Percentiles rank a stretch among this genome's conserved stretches.
Conservation (phyloP, 2,329 filamentous ascomycete species). For the Beauveria australis region DNA sequence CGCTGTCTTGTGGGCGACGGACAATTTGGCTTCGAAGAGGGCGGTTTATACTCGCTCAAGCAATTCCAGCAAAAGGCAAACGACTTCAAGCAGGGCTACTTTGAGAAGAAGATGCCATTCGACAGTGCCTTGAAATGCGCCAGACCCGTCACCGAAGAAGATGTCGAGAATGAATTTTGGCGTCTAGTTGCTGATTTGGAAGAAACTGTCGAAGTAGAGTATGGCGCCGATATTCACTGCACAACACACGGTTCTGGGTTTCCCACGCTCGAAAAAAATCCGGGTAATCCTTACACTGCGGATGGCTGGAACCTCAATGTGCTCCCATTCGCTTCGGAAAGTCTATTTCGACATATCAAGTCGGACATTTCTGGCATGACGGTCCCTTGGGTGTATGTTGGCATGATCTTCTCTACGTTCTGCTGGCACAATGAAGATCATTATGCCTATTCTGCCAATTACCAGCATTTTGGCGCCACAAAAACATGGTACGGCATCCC, state of each 20-base stretch:
- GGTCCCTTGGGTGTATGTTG: constrained; percentile 96
- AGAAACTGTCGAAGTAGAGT: constrained; percentile 95
- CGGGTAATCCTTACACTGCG: constrained; percentile 74
- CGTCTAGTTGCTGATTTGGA: constrained; percentile 86
- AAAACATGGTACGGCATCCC: constrained; percentile 99
- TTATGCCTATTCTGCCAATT: constrained; percentile 95
- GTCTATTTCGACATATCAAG: constrained; percentile 93
- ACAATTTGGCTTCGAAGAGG: constrained; percentile 96
- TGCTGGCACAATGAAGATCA: constrained; percentile 99
- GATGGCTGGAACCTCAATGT: constrained; percentile 96
- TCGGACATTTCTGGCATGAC: constrained; percentile 99
- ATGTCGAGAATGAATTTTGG: constrained; percentile 97
- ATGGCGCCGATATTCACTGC: constrained; percentile 95
- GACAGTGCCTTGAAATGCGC: constrained; percentile 77
- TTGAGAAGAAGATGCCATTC: constrained; percentile 80
- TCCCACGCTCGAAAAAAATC: constrained; percentile 86
- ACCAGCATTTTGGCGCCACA: constrained; percentile 94
- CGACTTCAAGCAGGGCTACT: constrained; percentile 91
- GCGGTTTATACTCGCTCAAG: constrained; percentile 86
- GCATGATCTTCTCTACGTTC: constrained; percentile 99
- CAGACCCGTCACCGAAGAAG: constrained; percentile 80
- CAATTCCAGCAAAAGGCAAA: constrained; percentile 95
- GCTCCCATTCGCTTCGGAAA: constrained; percentile 81
- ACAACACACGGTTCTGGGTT: constrained; percentile 97
- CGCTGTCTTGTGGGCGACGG: constrained; percentile 92